Conservation (phyloP, 805 yeast species). For the Saturnispora gosingensis region DNA sequence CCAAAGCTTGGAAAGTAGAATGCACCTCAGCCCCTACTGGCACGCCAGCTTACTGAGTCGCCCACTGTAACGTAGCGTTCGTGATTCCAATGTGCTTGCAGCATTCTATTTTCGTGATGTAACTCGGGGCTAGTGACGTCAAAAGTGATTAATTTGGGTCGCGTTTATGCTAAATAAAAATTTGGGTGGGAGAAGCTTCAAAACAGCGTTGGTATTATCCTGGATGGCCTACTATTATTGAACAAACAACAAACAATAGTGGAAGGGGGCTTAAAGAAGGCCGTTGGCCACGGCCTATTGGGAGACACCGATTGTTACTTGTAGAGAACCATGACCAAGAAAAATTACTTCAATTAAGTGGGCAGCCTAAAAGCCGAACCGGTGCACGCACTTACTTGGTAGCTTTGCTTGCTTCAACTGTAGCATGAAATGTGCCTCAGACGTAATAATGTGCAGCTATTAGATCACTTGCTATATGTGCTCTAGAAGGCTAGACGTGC, state of each 20-base stretch:
- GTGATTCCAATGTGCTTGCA: background rate
- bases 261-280: background rate
- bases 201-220: background rate
- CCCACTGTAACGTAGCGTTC: too few relatives aligned
- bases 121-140: background rate
- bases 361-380: background rate
- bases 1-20: too few relatives aligned
- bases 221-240: background rate
- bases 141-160: background rate
- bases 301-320: background rate
- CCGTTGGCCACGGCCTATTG: background rate
- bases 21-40: too few relatives aligned
- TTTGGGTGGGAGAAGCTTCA: background rate
- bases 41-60: too few relatives aligned
- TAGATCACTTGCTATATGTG: background rate
- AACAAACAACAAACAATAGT: background rate
- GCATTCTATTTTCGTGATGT: background rate
- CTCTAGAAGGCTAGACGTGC: too few relatives aligned
- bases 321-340: background rate
- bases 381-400: background rate
- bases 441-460: background rate
- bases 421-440: background rate
- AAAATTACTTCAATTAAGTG: background rate
- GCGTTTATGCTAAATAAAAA: background rate
- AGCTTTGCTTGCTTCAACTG: background rate